Evolutionary conservation across 2,329 filamentous ascomycete genomes (phyloP).

Genomic region (Capronia americana): DNA sequence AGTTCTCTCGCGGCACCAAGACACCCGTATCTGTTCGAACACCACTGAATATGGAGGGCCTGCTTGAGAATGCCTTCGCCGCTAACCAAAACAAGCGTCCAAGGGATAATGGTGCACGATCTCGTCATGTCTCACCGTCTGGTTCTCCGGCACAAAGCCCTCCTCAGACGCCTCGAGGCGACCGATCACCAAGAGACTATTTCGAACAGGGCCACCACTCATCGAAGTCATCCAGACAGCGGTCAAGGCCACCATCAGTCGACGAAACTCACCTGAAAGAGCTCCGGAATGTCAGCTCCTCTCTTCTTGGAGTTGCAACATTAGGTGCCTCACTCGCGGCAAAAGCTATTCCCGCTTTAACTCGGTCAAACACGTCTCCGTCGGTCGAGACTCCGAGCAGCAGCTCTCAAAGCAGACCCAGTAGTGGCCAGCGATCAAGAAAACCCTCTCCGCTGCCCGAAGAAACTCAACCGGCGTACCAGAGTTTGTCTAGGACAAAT

Average conservation of each 20-base stretch:
- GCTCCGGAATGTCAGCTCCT: slow-evolving; percentile 35
- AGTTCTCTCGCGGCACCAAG: slow-evolving; percentile 8
- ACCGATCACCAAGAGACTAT: slow-evolving; percentile 31
- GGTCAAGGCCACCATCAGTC: slow-evolving; percentile 34
- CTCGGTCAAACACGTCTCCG: slow-evolving; percentile 32
- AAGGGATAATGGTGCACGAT: slow-evolving; percentile 18
- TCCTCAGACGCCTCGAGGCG: slow-evolving; percentile 35
- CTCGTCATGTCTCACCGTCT: slow-evolving; percentile 37
- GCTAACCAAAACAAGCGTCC: slow-evolving; percentile 32
- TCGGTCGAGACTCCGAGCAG: slow-evolving; percentile 29
- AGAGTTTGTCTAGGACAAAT: slow-evolving; percentile 24
- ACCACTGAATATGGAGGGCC: slow-evolving; percentile 36
- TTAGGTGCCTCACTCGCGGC: slow-evolving; percentile 35
- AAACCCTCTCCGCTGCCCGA: slow-evolving; percentile 34
- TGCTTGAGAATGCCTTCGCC: slow-evolving; percentile 36
- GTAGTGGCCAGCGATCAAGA: slow-evolving; percentile 34
- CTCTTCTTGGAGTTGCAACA: slow-evolving; percentile 38
- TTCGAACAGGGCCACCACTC: slow-evolving; percentile 30
- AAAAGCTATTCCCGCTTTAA: slow-evolving; percentile 34
- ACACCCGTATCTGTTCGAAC: slow-evolving; percentile 29
- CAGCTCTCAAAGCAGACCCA: slow-evolving; percentile 29
- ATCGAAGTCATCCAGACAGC: slow-evolving; percentile 27
- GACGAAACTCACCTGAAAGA: slow-evolving; percentile 37
- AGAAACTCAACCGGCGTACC: slow-evolving; percentile 18
- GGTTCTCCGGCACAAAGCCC: slow-evolving; percentile 41